Conservation (phyloP, 768 basidiomycete species). For the Russula brevipes region DNA sequence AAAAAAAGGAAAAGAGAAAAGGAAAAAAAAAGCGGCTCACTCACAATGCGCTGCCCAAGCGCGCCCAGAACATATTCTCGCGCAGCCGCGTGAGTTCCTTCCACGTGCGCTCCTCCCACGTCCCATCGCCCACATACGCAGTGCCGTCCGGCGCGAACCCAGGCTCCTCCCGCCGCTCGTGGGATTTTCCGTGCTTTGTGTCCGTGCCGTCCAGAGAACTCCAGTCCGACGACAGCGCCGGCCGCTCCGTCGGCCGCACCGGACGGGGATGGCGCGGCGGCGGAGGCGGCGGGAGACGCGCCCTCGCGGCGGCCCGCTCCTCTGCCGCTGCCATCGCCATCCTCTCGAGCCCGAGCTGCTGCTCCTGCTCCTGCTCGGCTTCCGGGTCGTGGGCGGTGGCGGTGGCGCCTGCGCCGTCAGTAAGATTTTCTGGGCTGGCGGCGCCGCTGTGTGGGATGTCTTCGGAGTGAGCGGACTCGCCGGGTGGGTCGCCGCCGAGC, state of each 20-base stretch:
- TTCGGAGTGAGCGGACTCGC: not conserved
- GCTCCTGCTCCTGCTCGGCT: not conserved
- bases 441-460: not conserved
- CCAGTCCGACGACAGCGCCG: not conserved
- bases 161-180: constrained; percentile 8
- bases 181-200: not conserved
- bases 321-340: not conserved
- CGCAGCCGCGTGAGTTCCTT: constrained; percentile 66
- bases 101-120: constrained; percentile 87
- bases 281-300: constrained; percentile 8
- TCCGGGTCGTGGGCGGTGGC: not conserved
- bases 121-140: constrained; percentile 56
- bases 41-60: constrained; percentile 53
- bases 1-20: too few relatives aligned
- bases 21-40: not conserved
- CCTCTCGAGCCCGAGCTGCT: not conserved
- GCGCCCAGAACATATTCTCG: constrained; percentile 85
- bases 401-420: not conserved
- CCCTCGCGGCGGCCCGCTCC: not conserved
- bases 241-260: constrained; percentile 8
- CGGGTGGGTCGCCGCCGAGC: not conserved
- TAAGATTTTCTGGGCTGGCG: not conserved
- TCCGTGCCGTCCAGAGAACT: not conserved
- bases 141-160: constrained; percentile 33
- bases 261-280: constrained; percentile 19